A percentile compares a stretch with the other conserved stretches of the same genome.
Conservation (phyloP, 2,329 filamentous ascomycete species). For the Fusarium aywerte region DNA sequence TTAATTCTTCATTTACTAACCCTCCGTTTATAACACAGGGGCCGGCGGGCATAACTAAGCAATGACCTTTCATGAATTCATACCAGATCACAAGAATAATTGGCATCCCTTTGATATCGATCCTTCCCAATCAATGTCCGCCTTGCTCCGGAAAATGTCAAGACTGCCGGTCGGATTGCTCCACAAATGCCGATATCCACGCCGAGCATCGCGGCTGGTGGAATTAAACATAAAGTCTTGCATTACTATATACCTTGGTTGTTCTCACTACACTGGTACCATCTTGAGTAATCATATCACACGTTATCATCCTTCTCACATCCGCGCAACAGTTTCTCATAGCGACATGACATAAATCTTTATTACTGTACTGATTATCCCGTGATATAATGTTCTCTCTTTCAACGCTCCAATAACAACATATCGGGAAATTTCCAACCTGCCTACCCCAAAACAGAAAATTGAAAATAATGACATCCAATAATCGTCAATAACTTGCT, state of each 20-base stretch:
- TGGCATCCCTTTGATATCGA: not conserved
- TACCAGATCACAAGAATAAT: not conserved
- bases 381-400: not conserved
- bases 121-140: not conserved
- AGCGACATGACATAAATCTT: not conserved
- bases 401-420: not conserved
- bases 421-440: not conserved
- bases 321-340: not conserved
- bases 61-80: not conserved
- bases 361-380: not conserved
- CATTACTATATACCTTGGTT: too few relatives aligned
- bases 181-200: not conserved
- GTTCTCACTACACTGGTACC: too few relatives aligned
- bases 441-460: slow-evolving; percentile 15
- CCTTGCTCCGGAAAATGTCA: not conserved
- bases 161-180: not conserved
- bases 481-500: slow-evolving; percentile 16
- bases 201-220: not conserved
- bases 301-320: not conserved
- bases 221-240: not conserved
- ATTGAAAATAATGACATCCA: slow-evolving; percentile 15
- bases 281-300: too few relatives aligned
- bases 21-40: too few relatives aligned
- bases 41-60: not conserved
- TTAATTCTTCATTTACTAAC: too few relatives aligned